Evolutionary conservation across 2,329 filamentous ascomycete genomes (phyloP).

Genomic region (Cladosporium sp.): DNA sequence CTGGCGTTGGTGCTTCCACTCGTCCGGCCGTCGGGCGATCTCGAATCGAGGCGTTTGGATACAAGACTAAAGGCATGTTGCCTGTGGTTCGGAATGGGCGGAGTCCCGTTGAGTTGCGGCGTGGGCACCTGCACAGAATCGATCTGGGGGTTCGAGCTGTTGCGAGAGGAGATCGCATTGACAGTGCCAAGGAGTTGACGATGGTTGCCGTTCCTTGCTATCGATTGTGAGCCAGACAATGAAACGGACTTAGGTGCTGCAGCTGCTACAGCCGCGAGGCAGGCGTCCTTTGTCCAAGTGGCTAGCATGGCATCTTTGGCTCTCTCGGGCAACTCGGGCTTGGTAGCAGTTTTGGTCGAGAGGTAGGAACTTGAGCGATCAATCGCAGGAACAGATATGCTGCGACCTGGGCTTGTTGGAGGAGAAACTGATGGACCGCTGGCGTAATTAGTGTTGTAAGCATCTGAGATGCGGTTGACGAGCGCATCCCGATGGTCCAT

Average conservation of each 20-base stretch:
- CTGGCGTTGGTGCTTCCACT: slow-evolving; percentile 49
- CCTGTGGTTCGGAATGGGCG: slow-evolving; percentile 4
- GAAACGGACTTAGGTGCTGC: slow-evolving; percentile 67
- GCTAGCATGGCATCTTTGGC: slow-evolving; percentile 55
- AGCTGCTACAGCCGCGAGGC: slow-evolving; percentile 67
- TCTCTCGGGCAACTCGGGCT: slow-evolving; percentile 22
- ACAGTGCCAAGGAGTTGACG: slow-evolving; percentile 29
- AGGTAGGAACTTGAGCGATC: slow-evolving; percentile 42
- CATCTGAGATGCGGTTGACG: slow-evolving; percentile 71
- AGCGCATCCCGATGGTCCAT: slow-evolving; percentile 74
- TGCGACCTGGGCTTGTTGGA: slow-evolving; percentile 67
- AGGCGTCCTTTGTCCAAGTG: slow-evolving; percentile 77
- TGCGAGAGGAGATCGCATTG: slow-evolving; percentile 19
- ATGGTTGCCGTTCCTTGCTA: slow-evolving; percentile 35
- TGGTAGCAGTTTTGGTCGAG: slow-evolving; percentile 22
- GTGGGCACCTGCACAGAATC: background rate
- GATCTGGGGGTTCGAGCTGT: slow-evolving; percentile 17
- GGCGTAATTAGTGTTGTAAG: slow-evolving; percentile 64
- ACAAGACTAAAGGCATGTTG: slow-evolving; percentile 21
- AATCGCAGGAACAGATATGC: slow-evolving; percentile 63
- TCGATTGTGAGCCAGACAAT: slow-evolving; percentile 71
- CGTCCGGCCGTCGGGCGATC: slow-evolving; percentile 25
- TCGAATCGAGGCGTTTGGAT: slow-evolving; percentile 22
- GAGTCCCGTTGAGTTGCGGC: slow-evolving; percentile 1
- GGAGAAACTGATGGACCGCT: slow-evolving; percentile 72